Evolutionary conservation across 768 basidiomycete species (phyloP), one percentile per base, ranked within the genome.

Genomic region (Hericium erinaceus): DNA sequence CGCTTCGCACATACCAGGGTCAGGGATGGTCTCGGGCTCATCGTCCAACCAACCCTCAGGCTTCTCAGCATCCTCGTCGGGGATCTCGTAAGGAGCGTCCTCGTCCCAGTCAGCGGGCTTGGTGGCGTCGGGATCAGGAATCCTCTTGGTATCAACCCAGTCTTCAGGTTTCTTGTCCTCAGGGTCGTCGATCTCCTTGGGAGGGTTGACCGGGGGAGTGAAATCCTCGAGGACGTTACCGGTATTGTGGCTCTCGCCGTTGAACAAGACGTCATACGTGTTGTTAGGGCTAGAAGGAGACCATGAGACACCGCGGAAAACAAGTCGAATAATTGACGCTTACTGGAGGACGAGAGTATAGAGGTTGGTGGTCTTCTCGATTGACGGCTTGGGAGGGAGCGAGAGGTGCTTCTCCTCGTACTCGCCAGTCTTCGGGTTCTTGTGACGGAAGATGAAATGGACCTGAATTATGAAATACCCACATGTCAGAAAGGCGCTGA

Each of bases 41-140:
- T 97, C 75, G 60, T 90, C 93, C 58, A 99, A 84, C 97, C 97
- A 99, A 65, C 90, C 95, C 60, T 88, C 93, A 37, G 97, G 97
- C 75, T 90, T 95, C 59, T 72, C 77, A 57, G 93, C 95, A 11
- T 92, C 87, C 65, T 83, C 83, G 64, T 99, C 97, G 55, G 75
- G 74, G 65, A 99, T 89, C 69, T 95, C 89, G 65, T 91, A 89
- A 2, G 97, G 95, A 48, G 91, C 94, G 51, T 88, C 90, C 75
- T 99, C 97, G 68, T 99, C 92, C 97, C 97, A 99, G 72, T 98
- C 97, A 2, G 75, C 90, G 52, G 95, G 95, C 90, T 95, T 97
- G 64, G 68, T 81, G 40, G 94, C 94, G 0, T 84, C 82, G 4
- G 89, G 82, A 66, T 98, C 95, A 28, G 86, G 50, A 58, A 99